Percentiles rank a stretch among this genome's conserved stretches.
Evolutionary conservation across 1,139 yeast genomes (phyloP).

Genomic region (Hansenula lynferdii): DNA sequence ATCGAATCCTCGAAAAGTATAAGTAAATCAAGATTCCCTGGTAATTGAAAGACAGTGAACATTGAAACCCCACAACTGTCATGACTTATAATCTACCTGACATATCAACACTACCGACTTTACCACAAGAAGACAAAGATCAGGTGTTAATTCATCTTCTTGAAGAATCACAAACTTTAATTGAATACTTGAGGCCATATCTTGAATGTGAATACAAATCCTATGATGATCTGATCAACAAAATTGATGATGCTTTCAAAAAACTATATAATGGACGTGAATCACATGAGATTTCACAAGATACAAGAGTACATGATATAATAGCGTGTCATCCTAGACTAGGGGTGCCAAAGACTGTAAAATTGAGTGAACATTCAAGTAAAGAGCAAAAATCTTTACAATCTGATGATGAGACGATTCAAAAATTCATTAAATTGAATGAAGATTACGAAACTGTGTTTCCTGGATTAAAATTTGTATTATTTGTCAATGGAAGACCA

Average conservation of each 20-base stretch:
- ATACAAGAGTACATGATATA: slow-evolving; percentile 29
- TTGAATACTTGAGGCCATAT: slow-evolving; percentile 15
- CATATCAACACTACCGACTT: background rate
- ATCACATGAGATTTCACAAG: background rate
- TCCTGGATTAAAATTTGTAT: slow-evolving; percentile 87
- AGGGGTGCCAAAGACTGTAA: slow-evolving; percentile 51
- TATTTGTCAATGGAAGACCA: slow-evolving; percentile 80
- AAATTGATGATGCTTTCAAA: slow-evolving; percentile 7
- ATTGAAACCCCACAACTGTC: too few species aligned
- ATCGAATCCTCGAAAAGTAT: too few species aligned
- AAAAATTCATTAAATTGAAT: slow-evolving; percentile 48
- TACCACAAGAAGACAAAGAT: slow-evolving; percentile 7
- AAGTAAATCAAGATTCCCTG: too few species aligned
- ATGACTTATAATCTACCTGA: too few species aligned
- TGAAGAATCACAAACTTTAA: slow-evolving; percentile 18
- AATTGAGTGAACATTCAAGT: slow-evolving; percentile 59
- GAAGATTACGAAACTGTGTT: slow-evolving; percentile 58
- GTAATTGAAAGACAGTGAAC: too few species aligned
- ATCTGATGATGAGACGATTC: slow-evolving; percentile 42
- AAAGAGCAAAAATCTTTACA: slow-evolving; percentile 66
- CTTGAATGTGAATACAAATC: slow-evolving; percentile 6
- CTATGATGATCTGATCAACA: slow-evolving; percentile 14
- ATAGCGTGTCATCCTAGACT: slow-evolving; percentile 90
- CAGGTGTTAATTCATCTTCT: slow-evolving; percentile 18
- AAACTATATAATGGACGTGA: slow-evolving; percentile 10